Evolutionary conservation across 352 stramenopile genomes (phyloP).

Genomic region (Globisporangium canariense): DNA sequence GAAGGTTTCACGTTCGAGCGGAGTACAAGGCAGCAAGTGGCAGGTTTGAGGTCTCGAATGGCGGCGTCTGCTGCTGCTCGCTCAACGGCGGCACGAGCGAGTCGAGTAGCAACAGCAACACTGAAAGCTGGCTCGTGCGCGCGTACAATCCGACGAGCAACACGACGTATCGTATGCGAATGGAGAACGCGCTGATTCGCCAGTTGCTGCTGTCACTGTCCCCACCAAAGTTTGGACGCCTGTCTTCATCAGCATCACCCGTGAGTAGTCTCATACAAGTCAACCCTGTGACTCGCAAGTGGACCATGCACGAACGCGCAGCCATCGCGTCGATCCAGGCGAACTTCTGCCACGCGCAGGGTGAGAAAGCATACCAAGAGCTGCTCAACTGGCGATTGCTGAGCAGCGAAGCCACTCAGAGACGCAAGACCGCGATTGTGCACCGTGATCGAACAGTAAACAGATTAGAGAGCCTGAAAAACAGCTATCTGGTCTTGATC

Average conservation of each 20-base stretch:
- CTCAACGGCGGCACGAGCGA: constrained; percentile 24
- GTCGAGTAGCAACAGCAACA: neutral
- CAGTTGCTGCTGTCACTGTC: constrained; percentile 31
- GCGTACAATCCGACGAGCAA: constrained; percentile 64
- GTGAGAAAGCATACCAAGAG: constrained; percentile 19
- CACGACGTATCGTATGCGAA: constrained; percentile 41
- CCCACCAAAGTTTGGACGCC: constrained; percentile 2
- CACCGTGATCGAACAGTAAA: constrained; percentile 23
- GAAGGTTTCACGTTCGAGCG: constrained; percentile 36
- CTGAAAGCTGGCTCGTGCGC: constrained; percentile 54
- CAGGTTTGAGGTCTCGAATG: constrained; percentile 29
- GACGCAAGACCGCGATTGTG: constrained; percentile 29
- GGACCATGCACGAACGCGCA: constrained; percentile 18
- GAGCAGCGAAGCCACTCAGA: constrained; percentile 33
- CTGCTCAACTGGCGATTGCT: constrained; percentile 40
- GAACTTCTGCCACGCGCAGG: constrained; percentile 24
- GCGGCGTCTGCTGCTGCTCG: constrained; percentile 44
- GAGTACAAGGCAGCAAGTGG: constrained; percentile 22
- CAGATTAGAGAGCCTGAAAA: constrained; percentile 20
- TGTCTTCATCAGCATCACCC: neutral
- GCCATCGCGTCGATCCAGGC: constrained; percentile 15
- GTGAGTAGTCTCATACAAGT: neutral
- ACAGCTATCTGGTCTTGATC: constrained; percentile 25
- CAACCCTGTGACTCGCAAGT: constrained; percentile 24
- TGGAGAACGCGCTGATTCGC: constrained; percentile 41